Evolutionary conservation across 2,329 filamentous ascomycete species (phyloP), one percentile per base, ranked within the genome.

Genomic region (Penicillium verrucosum): DNA sequence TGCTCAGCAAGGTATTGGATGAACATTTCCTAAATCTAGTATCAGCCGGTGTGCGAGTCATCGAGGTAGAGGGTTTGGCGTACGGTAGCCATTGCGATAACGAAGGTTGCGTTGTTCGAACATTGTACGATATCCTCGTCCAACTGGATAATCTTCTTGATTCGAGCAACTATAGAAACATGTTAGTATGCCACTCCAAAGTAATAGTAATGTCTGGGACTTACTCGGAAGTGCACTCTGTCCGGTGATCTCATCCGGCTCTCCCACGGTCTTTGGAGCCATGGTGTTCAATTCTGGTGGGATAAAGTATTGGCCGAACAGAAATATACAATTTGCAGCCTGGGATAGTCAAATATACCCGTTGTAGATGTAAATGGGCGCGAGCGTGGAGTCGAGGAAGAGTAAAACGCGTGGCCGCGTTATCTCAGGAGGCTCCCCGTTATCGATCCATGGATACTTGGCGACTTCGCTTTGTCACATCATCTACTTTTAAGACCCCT

Each of bases 61-160:
- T 57, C 45, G 32, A 60, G n/a, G 30, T 21, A 18, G n/a, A 38
- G 30, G 29, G 36, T 29, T 25, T 23, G 40, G 71, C 82, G 63
- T 75, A 90, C 89, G 4, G 94, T 92, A 23, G 94, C 94, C 58
- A 96, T 82, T 1, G 93, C 92, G 68, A 97, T 95, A 56, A 93
- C 87, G 73, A 97, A 97, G 21, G 92, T 89, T 52, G 93, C 93
- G 70, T 96, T 96, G 74, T 92, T 96, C 45, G 92, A 96, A 74
- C 91, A 96, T 71, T 89, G 85, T 60, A 80, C 81, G 60, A 96
- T 89, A 60, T 97, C 93, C 42, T 90, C 86, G 74, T 99, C 94
- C 56, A 91, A 84, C 47, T 86, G 84, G 59, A 99, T 90, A 71
- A 99, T 96, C 78, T 96, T 96, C 78, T 97, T 97, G 57, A 99